Evolutionary conservation across 2,329 filamentous ascomycete species (phyloP), one percentile per base, ranked within the genome.

Genomic region (Fusarium domesticum): DNA sequence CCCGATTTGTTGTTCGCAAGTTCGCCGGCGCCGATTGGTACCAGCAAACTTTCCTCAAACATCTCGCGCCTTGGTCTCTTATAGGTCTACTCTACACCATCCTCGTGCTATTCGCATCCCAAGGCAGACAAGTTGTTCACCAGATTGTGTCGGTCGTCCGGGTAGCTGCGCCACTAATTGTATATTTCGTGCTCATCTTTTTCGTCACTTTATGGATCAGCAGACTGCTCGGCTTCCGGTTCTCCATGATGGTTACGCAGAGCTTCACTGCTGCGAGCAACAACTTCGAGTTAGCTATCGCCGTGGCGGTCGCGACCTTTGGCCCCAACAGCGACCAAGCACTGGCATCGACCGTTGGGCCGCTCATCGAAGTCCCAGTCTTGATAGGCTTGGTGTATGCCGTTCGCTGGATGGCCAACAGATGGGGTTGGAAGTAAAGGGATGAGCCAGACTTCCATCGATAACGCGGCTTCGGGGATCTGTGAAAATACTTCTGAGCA

Each of bases 241-340:
- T 39, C 28, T 10, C 37, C 18, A 0, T 12, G 25, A 7, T 37
- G 17, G 37, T 32, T 5, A 91, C 88, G 3, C 88, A 95, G 68
- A 89, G 86, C 61, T 92, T 95, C 59, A 95, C 87, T 0, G 90
- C 88, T 0, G 86, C 87, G 1, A 95, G 89, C 64, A 95, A 95
- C 62, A 95, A 95, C 63, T 95, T 95, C 60, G 90, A 95, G 70
- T 70, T 95, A 23, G 89, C 89, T 0, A 95, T 95, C 66, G 89
- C 89, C 0, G 89, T 95, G 0, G 87, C 87, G 0, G 83, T 95
- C 6, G 85, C 89, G 0, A 85, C 85, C 0, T 95, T 86, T 67
- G 89, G 89, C 0, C 76, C 84, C 0, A 70, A 85, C 35, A 91
- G 86, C 59, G 81, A 89, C 40, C 83, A 95, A 67, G 89, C 89